phyloP scores from a whole-genome alignment of 371 early-diverging fungal species.

The Mortierella sp. region DNA sequence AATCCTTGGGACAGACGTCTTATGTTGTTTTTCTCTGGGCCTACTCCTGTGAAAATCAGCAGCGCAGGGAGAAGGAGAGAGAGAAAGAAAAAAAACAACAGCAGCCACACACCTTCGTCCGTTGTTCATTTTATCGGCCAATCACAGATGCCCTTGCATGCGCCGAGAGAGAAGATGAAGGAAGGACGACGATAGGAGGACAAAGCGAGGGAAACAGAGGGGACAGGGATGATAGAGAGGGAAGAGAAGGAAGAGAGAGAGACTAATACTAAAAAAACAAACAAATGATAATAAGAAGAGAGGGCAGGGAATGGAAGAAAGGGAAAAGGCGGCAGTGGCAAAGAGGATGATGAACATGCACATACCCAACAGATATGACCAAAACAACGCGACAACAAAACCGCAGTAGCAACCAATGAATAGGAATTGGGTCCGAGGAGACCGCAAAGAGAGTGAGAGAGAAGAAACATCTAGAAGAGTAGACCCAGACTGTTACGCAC shows the following conservation, averaged over 20 bases:
- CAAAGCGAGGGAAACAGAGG: neutral
- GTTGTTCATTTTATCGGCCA: neutral
- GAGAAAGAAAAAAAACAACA: neutral
- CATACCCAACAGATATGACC: no score
- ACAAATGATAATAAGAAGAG: neutral
- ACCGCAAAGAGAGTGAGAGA: no score
- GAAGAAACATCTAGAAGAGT: no score
- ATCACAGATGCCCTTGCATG: neutral
- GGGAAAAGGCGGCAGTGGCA: no score
- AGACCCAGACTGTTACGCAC: no score
- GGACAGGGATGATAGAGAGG: no score
- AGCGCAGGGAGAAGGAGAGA: neutral
- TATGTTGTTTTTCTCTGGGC: neutral
- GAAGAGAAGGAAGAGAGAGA: neutral
- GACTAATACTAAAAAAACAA: neutral
- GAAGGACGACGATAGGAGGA: neutral
- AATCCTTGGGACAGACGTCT: neutral
- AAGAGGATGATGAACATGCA: no score
- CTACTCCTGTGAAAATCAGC: neutral
- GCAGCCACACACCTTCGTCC: no score
- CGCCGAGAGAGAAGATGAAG: neutral
- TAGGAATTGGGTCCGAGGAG: no score
- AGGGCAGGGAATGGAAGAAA: no score
- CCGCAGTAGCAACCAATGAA: no score
- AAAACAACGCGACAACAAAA: no score